These are phyloP conservation scores for Desmodesmus armatus DNA, from an alignment of 139 green algal genomes.

Conservation along the genomic window DNA sequence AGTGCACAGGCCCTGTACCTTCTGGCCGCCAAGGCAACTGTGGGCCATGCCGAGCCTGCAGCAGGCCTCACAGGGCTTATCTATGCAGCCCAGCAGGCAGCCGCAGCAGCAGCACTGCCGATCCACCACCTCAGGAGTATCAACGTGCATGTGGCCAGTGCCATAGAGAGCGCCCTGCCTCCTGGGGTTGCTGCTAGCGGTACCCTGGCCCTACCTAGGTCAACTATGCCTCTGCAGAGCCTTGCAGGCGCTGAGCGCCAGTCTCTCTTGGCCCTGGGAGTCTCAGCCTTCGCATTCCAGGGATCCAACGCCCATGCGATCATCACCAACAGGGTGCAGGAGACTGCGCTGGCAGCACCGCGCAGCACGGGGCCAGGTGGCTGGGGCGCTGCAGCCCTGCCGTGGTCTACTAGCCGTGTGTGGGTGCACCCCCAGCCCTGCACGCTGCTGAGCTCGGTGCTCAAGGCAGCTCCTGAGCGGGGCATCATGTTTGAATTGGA, in stretches of 20 bases:
- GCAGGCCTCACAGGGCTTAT: slow-evolving; percentile 71
- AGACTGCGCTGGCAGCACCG: background rate
- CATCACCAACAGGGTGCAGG: slow-evolving; percentile 10
- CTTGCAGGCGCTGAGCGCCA: too few species aligned
- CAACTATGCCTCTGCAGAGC: background rate
- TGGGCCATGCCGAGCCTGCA: slow-evolving; percentile 83
- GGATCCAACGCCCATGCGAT: slow-evolving; percentile 72
- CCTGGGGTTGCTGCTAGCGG: background rate
- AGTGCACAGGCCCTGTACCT: slow-evolving; percentile 54
- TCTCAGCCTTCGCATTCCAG: slow-evolving; percentile 86
- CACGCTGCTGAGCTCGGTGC: background rate
- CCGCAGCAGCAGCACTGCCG: background rate
- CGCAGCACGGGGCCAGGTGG: background rate
- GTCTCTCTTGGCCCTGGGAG: slow-evolving; percentile 36
- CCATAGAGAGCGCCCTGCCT: slow-evolving; percentile 9
- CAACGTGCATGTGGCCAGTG: slow-evolving; percentile 62
- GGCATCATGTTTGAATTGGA: slow-evolving; percentile 45
- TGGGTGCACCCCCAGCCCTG: slow-evolving; percentile 48
- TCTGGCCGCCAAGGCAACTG: slow-evolving; percentile 70
- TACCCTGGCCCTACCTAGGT: background rate
- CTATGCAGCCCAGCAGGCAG: slow-evolving; percentile 42
- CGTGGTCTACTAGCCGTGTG: slow-evolving; percentile 30
- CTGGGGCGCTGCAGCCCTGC: background rate
- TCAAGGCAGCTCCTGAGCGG: background rate
- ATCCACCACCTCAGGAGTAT: slow-evolving; percentile 73